Base-by-base conservation (phyloP, 2,329 filamentous ascomycete genomes). In the Gyromitra esculenta region DNA sequence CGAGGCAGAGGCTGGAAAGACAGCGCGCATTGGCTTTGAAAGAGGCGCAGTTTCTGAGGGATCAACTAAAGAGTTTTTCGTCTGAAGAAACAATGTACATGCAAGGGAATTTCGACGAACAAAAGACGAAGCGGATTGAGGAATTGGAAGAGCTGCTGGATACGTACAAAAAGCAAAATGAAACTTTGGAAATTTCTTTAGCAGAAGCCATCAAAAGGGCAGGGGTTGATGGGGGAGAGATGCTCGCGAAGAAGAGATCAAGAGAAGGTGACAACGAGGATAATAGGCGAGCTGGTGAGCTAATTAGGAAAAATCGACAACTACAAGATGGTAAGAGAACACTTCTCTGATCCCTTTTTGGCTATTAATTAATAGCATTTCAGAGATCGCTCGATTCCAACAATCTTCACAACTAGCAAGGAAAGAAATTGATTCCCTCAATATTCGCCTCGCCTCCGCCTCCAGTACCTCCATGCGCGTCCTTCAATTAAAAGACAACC, bases 21-120 rank as follows among this genome's bases (percentile, higher is more conserved):
- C 95, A 98, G 82, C 92, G 93, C 74, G 89, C 88, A 0, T 87
- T 99, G 6, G 93, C 94, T 0, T 87, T 93, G 31, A 97, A 97
- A 82, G 96, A 99, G 82, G 93, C 96, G 0, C 94, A 97, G 80
- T 97, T 97, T 82, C 87, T 99, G 5, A 92, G 96, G 25, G 95
- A 93, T 0, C 96, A 99, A 83, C 87, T 98, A 70, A 80, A 81
- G 75, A 80, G 80, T 18, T 81, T 79, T 91, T 96, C 76, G 93
- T 98, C 81, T 88, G 96, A 99, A 83, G 94, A 98, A 81, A 89
- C 90, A 68, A 94, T 94, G 0, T 92, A 97, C 85, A 90, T 95
- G 71, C 89, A 92, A 0, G 92, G 93, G 43, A 90, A 89, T 56
- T 91, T 92, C 69, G 93, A 99, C 81, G 88, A 91, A 79, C 87